Base-by-base conservation (phyloP, 176 grass and related monocot genomes). In the Aegilops sharonensis region DNA sequence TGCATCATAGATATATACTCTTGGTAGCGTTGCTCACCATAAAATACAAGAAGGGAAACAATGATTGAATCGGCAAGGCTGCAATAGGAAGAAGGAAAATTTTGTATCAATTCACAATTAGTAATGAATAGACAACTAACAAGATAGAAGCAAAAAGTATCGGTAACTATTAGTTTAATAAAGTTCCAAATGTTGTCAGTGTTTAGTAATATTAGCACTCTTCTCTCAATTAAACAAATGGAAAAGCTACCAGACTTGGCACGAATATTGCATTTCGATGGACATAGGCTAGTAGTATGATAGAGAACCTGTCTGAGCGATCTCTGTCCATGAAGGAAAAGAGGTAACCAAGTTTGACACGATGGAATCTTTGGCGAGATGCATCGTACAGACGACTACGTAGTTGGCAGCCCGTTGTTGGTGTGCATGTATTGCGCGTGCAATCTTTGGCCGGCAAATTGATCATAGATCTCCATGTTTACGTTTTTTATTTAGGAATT, bases 31-130 rank as follows among this genome's bases (percentile, higher is more conserved):
- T 72, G n/a, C 92, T 80, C 78, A 94, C 92, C 92, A 94, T 91
- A 30, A 94, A 94, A 79, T 94, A 94, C 75, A 94, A 72, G 83
- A 88, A 94, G 25, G 92, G 92, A 75, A 84, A 89, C 75, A 94
- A 45, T 25, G 75, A 89, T 59, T 90, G 86, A 76, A 72, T 86
- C 9, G 89, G 92, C 61, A 94, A 67, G 32, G 80, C 92, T 94
- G 89, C 57, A 48, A 74, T 9, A 90, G 73, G 2, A 62, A 89
- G 25, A 5, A 21, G 14, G 23, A 21, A 63, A 9, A 10, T 23
- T 70, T 70, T 8, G n/a, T 73, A 15, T 73, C 9, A 84, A 36
- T 36, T 63, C 18, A 27, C 37, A 23, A 77, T 81, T 48, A 60
- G 25, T 48, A 69, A 62, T 1, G 5, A 77, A 68, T 13, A 81